phyloP scores from a whole-genome alignment of 305 asterid species.

The Fraxinus xanthoxyloides region DNA sequence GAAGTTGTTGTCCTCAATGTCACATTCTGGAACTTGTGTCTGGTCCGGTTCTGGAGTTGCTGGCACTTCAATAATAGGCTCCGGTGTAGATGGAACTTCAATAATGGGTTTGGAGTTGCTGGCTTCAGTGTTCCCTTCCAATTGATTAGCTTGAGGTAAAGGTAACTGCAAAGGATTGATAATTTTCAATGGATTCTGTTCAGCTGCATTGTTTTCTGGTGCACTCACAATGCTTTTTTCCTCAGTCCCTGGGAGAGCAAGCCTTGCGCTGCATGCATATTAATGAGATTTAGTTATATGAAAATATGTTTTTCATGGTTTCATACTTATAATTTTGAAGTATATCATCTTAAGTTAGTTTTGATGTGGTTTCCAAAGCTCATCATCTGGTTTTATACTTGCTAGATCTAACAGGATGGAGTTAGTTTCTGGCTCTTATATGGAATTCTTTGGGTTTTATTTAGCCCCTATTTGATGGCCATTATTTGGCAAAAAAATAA shows the following conservation, averaged over 20 bases:
- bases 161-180: constrained; percentile 57
- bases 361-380: neutral
- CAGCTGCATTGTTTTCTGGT: constrained; percentile 42
- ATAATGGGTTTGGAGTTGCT: constrained; percentile 52
- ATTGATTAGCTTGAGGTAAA: constrained; percentile 40
- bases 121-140: constrained; percentile 28
- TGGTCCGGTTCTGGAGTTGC: constrained; percentile 62
- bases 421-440: neutral
- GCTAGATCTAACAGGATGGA: neutral
- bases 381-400: neutral
- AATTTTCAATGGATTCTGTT: constrained; percentile 40
- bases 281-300: constrained; percentile 22
- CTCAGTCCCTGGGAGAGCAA: constrained; percentile 93
- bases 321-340: neutral
- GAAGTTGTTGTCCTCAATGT: constrained; percentile 55
- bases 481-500: neutral
- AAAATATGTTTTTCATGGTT: neutral
- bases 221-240: constrained; percentile 58
- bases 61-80: constrained; percentile 62
- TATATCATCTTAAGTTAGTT: neutral
- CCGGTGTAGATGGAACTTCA: constrained; percentile 38
- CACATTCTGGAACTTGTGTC: constrained; percentile 41
- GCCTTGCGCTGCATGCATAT: constrained; percentile 74
- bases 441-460: neutral
- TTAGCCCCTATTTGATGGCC: neutral